Evolutionary conservation across 768 basidiomycete genomes (phyloP).

Genomic region (Clitopilus passeckerianus): DNA sequence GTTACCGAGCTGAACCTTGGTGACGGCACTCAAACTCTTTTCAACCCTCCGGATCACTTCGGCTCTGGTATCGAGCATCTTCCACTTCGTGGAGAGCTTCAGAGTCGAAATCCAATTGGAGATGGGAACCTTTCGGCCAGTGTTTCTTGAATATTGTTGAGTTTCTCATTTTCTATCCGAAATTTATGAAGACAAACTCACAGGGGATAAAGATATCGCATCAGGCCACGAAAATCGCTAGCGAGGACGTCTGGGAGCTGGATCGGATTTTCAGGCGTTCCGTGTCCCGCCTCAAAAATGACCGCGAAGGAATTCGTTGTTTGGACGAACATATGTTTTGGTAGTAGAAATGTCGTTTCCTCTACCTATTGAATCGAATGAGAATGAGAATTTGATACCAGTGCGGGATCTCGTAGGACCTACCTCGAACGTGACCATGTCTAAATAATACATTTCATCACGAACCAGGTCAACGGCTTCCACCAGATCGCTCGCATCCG

Average conservation of each 20-base stretch:
- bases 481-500: no score
- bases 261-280: neutral
- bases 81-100: neutral
- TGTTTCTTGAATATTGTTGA: neutral
- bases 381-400: neutral
- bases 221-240: neutral
- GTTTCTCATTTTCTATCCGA: no score
- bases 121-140: neutral
- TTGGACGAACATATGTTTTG: neutral
- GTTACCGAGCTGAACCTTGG: neutral
- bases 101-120: neutral
- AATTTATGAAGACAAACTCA: neutral
- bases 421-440: neutral
- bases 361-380: neutral
- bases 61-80: neutral
- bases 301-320: neutral
- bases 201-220: neutral
- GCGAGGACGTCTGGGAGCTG: neutral
- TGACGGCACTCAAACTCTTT: neutral
- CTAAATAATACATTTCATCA: neutral
- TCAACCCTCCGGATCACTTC: neutral
- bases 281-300: neutral
- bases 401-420: neutral
- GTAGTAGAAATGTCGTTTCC: neutral
- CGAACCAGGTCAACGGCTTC: neutral